Evolutionary conservation across 371 early-diverging fungal species (phyloP), one percentile per base, ranked within the genome.

Genomic region (Syncephalastrum sp.): DNA sequence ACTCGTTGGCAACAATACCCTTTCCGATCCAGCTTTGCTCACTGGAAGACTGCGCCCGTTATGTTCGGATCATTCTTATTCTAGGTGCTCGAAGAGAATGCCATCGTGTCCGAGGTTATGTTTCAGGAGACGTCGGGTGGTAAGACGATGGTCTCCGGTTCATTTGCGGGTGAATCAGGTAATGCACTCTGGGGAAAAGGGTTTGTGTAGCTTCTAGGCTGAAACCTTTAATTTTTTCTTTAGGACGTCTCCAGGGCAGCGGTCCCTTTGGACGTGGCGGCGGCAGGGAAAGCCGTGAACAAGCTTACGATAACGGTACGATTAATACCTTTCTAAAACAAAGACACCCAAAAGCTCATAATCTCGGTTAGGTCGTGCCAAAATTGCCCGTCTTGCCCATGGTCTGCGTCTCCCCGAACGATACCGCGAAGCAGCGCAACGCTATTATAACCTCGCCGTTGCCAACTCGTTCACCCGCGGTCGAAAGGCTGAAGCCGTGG

Each of bases 41-140:
- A 21, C 21, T 21, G 21, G 21, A 21, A 21, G 0, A 2, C 21
- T 21, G 21, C 21, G 21, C 21, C 21, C 24, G 13, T 12, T 57
- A 45, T 24, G 3, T 3, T n/a, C 47, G 27, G 47, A 25, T 27
- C n/a, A 45, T 42, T 41, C 8, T 14, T 47, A 3, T 33, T 42
- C 1, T 69, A 94, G 89, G 98, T 99, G n/a, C 65, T 93, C 49
- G 99, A 98, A 75, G 97, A 99, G 65, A 96, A 95, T 72, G 82
- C 88, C 19, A 96, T 99, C 57, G 95, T 98, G 14, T 73, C 94
- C 1, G 96, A 99, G 71, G 88, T 99, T 27, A 85, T 93, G 3
- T 99, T 99, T 77, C 86, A 86, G 41, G 97, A 98, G 72, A 77
- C 82, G 7, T 70, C 91, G 15, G 87, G 87, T 51, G 97, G 97